A percentile compares a stretch with the other conserved stretches of the same genome.
Evolutionary conservation across 306 rosid species (phyloP).

Genomic region (Ormosia emarginata): DNA sequence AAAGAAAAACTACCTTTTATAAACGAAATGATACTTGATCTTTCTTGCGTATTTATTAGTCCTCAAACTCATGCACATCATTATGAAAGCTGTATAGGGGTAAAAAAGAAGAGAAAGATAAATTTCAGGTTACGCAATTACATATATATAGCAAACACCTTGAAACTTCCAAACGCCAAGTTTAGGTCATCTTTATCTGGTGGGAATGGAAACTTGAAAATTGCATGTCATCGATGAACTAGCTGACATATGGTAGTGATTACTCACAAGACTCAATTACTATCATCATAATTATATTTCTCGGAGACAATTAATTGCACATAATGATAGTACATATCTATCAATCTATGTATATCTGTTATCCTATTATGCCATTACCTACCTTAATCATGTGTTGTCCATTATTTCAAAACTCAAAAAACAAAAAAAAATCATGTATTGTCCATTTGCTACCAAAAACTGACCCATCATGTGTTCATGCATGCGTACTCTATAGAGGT

Average conservation of each 20-base stretch:
- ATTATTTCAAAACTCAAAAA: not conserved
- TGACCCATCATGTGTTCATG: constrained; percentile 20
- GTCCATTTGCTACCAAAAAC: not conserved
- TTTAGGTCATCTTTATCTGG: constrained; percentile 9
- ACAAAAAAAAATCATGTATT: not conserved
- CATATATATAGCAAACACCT: not conserved
- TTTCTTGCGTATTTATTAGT: constrained; percentile 2
- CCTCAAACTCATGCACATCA: constrained; percentile 3
- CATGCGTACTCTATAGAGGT: constrained; percentile 50
- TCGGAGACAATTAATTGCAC: not conserved
- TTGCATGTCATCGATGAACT: not conserved
- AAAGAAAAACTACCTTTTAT: not conserved
- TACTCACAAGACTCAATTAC: not conserved
- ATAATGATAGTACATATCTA: not conserved
- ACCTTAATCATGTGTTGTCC: not conserved
- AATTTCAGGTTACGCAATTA: not conserved
- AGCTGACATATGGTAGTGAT: not conserved
- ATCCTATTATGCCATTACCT: not conserved
- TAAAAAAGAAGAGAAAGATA: not conserved
- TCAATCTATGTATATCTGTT: not conserved
- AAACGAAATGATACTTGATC: not conserved
- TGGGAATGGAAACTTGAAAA: constrained; percentile 16
- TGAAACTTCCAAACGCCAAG: not conserved
- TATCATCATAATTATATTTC: not conserved
- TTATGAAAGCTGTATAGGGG: not conserved